phyloP scores from a whole-genome alignment of 495 filamentous ascomycete species.

The Choiromyces venosus region DNA sequence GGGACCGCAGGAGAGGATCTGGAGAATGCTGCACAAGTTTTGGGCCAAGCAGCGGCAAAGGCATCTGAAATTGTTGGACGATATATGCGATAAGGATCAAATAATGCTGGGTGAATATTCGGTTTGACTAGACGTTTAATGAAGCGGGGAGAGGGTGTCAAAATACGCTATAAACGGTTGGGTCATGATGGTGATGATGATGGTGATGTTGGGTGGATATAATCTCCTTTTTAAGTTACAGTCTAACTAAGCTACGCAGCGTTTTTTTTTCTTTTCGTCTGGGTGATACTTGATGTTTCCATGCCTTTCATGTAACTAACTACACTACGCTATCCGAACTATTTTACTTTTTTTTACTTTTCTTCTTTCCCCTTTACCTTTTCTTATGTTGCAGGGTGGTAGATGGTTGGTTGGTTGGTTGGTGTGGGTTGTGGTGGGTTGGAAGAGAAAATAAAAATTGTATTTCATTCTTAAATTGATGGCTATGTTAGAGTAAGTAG shows the following conservation, averaged over 20 bases:
- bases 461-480: background rate
- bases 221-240: background rate
- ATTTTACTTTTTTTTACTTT: too few species aligned
- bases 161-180: background rate
- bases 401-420: background rate
- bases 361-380: background rate
- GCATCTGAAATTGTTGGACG: constrained; percentile 83
- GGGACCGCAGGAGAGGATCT: constrained; percentile 92
- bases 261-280: too few species aligned
- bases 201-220: background rate
- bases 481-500: background rate
- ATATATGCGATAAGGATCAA: constrained; percentile 54
- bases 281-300: background rate
- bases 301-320: background rate
- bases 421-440: background rate
- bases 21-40: constrained; percentile 72
- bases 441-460: constrained; percentile 1
- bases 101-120: background rate
- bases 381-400: background rate
- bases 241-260: background rate
- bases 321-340: background rate
- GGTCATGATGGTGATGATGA: too few species aligned
- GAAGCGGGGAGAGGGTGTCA: background rate
- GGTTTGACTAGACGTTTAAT: background rate
- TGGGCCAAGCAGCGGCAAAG: constrained; percentile 78